Evolutionary conservation across 768 basidiomycete genomes (phyloP).

Genomic region (Agaricus subrufescens): DNA sequence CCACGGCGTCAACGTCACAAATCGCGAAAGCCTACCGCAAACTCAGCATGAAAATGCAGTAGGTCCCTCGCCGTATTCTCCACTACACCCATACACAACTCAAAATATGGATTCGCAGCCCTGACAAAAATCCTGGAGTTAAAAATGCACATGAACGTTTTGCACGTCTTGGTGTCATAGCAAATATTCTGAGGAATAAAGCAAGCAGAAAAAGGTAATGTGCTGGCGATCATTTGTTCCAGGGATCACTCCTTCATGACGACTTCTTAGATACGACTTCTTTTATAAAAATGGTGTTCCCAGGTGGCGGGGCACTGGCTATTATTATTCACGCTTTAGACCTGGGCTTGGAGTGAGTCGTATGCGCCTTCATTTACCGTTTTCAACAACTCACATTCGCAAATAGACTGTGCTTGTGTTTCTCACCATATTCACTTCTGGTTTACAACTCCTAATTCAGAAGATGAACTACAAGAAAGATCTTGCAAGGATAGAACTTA

Average conservation of each 20-base stretch:
- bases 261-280: slow-evolving; percentile 65
- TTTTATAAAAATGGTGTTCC: slow-evolving; percentile 99
- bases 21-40: slow-evolving; percentile 90
- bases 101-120: slow-evolving; percentile 41
- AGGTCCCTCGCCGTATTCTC: slow-evolving; percentile 22
- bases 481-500: slow-evolving; percentile 57
- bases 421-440: slow-evolving; percentile 71
- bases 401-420: slow-evolving; percentile 70
- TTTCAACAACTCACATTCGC: not conserved
- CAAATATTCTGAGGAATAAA: slow-evolving; percentile 70
- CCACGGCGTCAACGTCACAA: slow-evolving; percentile 68
- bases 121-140: slow-evolving; percentile 90
- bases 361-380: not conserved
- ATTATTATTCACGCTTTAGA: slow-evolving; percentile 94
- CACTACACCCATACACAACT: not conserved
- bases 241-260: slow-evolving; percentile 1
- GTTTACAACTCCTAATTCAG: slow-evolving; percentile 78
- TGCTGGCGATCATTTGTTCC: not conserved
- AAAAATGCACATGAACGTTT: slow-evolving; percentile 85
- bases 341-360: slow-evolving; percentile 72
- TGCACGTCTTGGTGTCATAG: slow-evolving; percentile 84
- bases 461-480: slow-evolving; percentile 74
- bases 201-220: slow-evolving; percentile 74
- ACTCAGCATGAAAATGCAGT: slow-evolving; percentile 90
- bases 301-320: slow-evolving; percentile 92